A percentile compares a stretch with the other conserved stretches of the same genome.
phyloP scores from a whole-genome alignment of 1,139 yeast species.

The Zygosaccharomyces sapae region DNA sequence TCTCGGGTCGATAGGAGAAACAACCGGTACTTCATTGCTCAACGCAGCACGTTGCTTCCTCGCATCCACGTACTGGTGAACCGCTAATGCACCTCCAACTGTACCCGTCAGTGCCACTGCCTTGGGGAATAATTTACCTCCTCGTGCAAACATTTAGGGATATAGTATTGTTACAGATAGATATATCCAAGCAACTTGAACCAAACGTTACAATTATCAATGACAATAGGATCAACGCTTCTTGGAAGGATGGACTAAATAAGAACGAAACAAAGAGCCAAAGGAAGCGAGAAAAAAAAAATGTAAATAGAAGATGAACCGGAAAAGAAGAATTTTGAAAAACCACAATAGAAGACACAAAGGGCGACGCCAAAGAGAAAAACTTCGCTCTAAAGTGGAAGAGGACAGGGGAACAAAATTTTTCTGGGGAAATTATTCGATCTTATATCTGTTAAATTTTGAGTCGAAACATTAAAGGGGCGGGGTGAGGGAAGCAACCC shows the following conservation, averaged over 20 bases:
- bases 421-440: constrained; percentile 6
- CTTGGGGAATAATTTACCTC: constrained; percentile 13
- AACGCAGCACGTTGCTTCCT: constrained; percentile 2
- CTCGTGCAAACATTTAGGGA: constrained; percentile 12
- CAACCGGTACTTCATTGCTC: constrained; percentile 11
- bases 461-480: constrained; percentile 1
- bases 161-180: background rate
- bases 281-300: background rate
- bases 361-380: background rate
- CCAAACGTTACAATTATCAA: background rate
- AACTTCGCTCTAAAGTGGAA: background rate
- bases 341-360: background rate
- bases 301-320: background rate
- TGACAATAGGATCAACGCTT: background rate
- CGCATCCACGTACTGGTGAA: constrained; percentile 9
- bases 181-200: background rate
- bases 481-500: background rate
- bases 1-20: constrained; percentile 9
- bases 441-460: constrained; percentile 4
- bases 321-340: background rate
- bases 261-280: background rate
- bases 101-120: constrained; percentile 19
- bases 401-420: background rate
- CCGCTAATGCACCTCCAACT: constrained; percentile 16
- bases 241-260: background rate